Percentiles rank a stretch among this genome's conserved stretches.
Evolutionary conservation across 2,329 filamentous ascomycete species (phyloP).

Genomic region (Alternaria consortialis): DNA sequence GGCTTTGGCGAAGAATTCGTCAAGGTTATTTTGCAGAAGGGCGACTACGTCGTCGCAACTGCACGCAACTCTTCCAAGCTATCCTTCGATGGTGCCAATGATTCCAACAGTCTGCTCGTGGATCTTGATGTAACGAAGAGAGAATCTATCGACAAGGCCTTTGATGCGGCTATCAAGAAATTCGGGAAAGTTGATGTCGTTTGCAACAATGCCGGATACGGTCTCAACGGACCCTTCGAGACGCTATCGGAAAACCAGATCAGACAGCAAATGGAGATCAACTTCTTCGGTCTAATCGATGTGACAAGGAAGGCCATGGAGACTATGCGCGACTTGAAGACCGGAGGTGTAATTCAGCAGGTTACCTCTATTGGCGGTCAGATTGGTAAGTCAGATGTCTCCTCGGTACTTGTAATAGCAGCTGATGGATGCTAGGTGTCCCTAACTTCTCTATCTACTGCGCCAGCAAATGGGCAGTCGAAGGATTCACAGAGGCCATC

Average conservation of each 20-base stretch:
- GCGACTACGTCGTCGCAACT: slow-evolving; percentile 58
- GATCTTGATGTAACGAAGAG: slow-evolving; percentile 64
- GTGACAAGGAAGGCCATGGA: slow-evolving; percentile 60
- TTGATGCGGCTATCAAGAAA: slow-evolving; percentile 56
- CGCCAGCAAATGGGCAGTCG: slow-evolving; percentile 58
- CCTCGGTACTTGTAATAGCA: not conserved
- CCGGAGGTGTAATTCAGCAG: slow-evolving; percentile 65
- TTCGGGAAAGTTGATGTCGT: slow-evolving; percentile 68
- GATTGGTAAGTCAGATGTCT: slow-evolving; percentile 38
- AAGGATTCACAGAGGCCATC: slow-evolving; percentile 59
- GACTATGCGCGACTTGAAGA: slow-evolving; percentile 57
- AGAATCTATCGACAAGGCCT: slow-evolving; percentile 57
- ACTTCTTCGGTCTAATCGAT: slow-evolving; percentile 66
- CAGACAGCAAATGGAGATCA: slow-evolving; percentile 65
- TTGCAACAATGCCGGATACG: slow-evolving; percentile 69
- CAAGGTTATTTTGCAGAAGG: slow-evolving; percentile 53
- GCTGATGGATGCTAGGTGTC: slow-evolving; percentile 27
- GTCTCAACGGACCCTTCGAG: slow-evolving; percentile 64
- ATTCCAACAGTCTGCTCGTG: slow-evolving; percentile 59
- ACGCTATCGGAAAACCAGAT: slow-evolving; percentile 60
- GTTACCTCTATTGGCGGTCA: slow-evolving; percentile 64
- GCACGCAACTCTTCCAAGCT: slow-evolving; percentile 57
- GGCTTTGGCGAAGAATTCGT: slow-evolving; percentile 58
- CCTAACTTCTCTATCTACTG: slow-evolving; percentile 54
- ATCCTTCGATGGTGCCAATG: slow-evolving; percentile 50